A percentile compares a stretch with the other conserved stretches of the same genome.
Evolutionary conservation across 208 protist species (phyloP).

Genomic region (Leishmania major): DNA sequence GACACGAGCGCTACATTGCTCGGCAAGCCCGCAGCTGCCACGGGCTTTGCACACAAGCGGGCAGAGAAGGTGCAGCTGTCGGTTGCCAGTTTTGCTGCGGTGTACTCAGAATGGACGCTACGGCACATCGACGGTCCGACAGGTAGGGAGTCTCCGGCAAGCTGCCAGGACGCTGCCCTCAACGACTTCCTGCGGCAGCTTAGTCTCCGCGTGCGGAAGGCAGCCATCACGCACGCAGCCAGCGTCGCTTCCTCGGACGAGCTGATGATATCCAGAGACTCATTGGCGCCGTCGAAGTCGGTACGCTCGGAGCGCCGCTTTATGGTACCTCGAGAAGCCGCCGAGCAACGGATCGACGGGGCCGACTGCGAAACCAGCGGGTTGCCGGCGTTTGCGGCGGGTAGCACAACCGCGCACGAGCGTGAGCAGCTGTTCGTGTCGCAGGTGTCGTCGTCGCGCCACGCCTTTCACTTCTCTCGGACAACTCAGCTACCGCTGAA

Average conservation of each 20-base stretch:
- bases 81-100: conserved; percentile 52
- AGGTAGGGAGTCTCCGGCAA: conserved; percentile 1
- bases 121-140: conserved; percentile 24
- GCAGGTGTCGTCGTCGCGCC: conserved; percentile 31
- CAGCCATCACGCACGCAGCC: not conserved
- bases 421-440: conserved; percentile 77
- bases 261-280: conserved; percentile 18
- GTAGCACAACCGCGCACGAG: conserved; percentile 59
- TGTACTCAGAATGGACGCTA: conserved; percentile 51
- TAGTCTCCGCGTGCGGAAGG: conserved; percentile 22
- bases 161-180: conserved; percentile 23
- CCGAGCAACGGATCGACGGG: not conserved
- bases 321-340: conserved; percentile 7
- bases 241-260: conserved; percentile 1
- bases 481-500: not conserved
- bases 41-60: conserved; percentile 16
- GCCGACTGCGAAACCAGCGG: conserved; percentile 2
- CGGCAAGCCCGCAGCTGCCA: conserved; percentile 1
- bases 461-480: conserved; percentile 1
- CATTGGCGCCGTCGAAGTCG: conserved; percentile 3
- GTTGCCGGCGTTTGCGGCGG: conserved; percentile 15
- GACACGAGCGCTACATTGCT: conserved; percentile 15
- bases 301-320: conserved; percentile 12
- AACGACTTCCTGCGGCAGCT: conserved; percentile 33
- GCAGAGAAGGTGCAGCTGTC: conserved; percentile 40